phyloP scores from a whole-genome alignment of 306 rosid genomes.

The Senna siamea region DNA sequence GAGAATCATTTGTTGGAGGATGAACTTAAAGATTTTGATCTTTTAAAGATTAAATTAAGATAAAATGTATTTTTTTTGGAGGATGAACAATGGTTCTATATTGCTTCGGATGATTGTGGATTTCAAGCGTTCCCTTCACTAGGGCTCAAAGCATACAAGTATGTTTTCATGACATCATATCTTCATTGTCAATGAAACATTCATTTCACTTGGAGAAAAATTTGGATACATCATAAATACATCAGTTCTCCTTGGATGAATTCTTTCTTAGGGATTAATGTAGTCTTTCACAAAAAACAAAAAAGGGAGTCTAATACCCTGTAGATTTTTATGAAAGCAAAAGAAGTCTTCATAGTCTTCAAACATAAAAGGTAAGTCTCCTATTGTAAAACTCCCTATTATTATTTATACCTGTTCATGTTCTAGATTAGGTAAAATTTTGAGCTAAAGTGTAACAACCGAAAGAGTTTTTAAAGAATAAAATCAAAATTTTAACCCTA shows the following conservation, averaged over 20 bases:
- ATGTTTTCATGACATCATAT: constrained; percentile 2
- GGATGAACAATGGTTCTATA: constrained; percentile 64
- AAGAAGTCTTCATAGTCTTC: constrained; percentile 41
- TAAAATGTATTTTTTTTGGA: too few relatives aligned
- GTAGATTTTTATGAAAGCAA: constrained; percentile 19
- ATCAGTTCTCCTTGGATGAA: constrained; percentile 60
- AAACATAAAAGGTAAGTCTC: constrained; percentile 56
- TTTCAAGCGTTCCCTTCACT: constrained; percentile 54
- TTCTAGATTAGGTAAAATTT: too few relatives aligned
- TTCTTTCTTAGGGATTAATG: constrained; percentile 62
- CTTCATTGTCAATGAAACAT: constrained; percentile 7
- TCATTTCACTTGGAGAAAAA: constrained; percentile 20
- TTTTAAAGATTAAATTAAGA: too few relatives aligned
- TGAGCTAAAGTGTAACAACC: too few relatives aligned
- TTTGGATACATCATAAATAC: constrained; percentile 48
- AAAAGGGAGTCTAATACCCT: constrained; percentile 49
- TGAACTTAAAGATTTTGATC: too few relatives aligned
- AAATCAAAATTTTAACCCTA: too few relatives aligned
- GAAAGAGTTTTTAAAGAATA: too few relatives aligned
- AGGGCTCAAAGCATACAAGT: constrained; percentile 53
- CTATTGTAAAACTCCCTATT: background rate
- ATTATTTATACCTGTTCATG: too few relatives aligned
- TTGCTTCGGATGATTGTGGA: constrained; percentile 55
- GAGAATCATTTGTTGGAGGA: too few relatives aligned
- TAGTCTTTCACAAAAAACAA: constrained; percentile 53